Percentiles rank a stretch among this genome's conserved stretches.
Conservation (phyloP, 192 early-diverging fungal genomes). For the Coemansia sp. region DNA sequence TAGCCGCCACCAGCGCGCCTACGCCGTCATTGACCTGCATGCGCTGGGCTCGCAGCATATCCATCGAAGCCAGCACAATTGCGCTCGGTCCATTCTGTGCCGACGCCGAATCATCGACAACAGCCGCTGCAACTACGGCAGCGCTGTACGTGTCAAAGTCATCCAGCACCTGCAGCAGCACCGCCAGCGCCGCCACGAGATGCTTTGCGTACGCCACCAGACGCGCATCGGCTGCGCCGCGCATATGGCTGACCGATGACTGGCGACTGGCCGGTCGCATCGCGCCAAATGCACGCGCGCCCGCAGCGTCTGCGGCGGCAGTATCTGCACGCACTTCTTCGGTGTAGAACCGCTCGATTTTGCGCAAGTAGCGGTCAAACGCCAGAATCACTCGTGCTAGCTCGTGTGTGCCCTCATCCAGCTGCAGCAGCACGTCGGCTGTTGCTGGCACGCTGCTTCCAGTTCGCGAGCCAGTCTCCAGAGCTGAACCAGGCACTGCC, state of each 20-base stretch:
- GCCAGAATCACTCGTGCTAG: constrained; percentile 53
- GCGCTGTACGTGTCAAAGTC: constrained; percentile 49
- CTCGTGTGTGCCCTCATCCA: constrained; percentile 52
- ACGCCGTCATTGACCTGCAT: constrained; percentile 41
- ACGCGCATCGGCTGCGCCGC: constrained; percentile 37
- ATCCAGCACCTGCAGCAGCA: constrained; percentile 52
- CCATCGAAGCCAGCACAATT: constrained; percentile 26
- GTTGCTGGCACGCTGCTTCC: constrained; percentile 11
- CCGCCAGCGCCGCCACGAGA: constrained; percentile 45
- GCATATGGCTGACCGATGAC: constrained; percentile 18
- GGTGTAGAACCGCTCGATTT: constrained; percentile 47
- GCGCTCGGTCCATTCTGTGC: constrained; percentile 32
- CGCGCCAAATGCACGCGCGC: neutral
- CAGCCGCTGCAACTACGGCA: constrained; percentile 32
- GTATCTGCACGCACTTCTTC: constrained; percentile 19
- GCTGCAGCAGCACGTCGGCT: constrained; percentile 49
- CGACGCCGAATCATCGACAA: constrained; percentile 27
- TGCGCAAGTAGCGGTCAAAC: constrained; percentile 51
- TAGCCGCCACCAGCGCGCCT: constrained; percentile 43
- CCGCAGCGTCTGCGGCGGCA: neutral
- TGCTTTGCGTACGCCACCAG: constrained; percentile 53
- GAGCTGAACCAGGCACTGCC: neutral
- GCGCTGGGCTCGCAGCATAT: constrained; percentile 31
- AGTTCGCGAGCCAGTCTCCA: neutral
- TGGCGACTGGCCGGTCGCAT: constrained; percentile 3